Percentiles rank a stretch among this genome's conserved stretches.
Evolutionary conservation across 2,329 filamentous ascomycete species (phyloP).

Genomic region (Fusarium torulosum): DNA sequence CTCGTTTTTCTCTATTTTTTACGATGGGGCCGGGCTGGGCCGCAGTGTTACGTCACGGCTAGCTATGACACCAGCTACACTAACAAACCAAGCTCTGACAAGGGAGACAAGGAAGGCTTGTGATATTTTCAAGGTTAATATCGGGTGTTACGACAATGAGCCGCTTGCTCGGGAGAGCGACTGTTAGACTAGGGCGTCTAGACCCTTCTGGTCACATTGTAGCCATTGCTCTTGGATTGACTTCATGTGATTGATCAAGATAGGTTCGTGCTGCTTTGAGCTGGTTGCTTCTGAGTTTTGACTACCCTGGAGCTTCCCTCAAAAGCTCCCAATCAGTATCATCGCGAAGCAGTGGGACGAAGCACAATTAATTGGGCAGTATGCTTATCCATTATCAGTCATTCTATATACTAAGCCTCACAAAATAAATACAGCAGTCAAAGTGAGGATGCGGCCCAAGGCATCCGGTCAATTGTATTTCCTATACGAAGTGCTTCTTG

Average conservation of each 20-base stretch:
- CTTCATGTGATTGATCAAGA: background rate
- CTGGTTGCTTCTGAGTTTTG: no score
- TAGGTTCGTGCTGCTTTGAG: background rate
- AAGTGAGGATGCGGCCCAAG: no score
- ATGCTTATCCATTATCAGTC: no score
- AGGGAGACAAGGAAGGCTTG: background rate
- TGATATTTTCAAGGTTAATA: background rate
- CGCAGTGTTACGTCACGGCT: constrained; percentile 35
- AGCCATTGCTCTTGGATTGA: background rate
- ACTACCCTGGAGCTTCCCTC: no score
- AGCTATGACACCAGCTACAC: constrained; percentile 3
- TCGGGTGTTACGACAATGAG: background rate
- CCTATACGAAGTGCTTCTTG: no score
- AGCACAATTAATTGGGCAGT: no score
- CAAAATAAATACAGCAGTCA: no score
- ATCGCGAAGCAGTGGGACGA: no score
- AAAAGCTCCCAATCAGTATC: no score
- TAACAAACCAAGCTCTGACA: background rate
- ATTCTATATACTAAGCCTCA: no score
- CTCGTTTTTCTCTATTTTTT: background rate
- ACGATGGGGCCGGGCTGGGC: constrained; percentile 21
- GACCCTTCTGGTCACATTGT: background rate
- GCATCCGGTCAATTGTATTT: no score
- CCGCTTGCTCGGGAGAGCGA: background rate
- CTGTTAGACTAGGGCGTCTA: background rate